Base-by-base conservation (phyloP, 164 flowering plant species). In the Dillenia suffruticosa region DNA sequence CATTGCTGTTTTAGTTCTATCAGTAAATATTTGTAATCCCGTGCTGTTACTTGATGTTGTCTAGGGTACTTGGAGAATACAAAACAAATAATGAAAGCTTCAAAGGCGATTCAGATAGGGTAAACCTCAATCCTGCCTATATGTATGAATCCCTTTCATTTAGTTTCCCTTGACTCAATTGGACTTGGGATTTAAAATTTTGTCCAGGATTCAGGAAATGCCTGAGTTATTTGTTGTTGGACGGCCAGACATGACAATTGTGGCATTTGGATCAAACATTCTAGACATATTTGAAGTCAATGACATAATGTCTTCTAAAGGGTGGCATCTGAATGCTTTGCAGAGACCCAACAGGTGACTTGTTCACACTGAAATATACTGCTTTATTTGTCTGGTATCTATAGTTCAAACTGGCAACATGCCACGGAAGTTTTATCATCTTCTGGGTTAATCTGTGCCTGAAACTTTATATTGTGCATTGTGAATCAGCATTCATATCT, bases 251-350 rank as follows among this genome's bases (percentile, higher is more conserved):
- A 94, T 90, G 98, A 94, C 98, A 22, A 73, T 94, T 52, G 78
- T 94, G 49, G 97, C 97, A 43, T 76, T 94, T 70, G 96, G 96
- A 40, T 89, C 97, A 58, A 68, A 82, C 69, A 76, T 51, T 19
- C 8, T 94, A 7, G 97, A 94, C 77, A 91, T 94, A 64, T 90
- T 94, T 72, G 97, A 90, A 80, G 92, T 94, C 52, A 87, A 94
- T 69, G 98, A 94, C 58, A 58, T 82, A 52, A 74, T 94, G 92
- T 82, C 93, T 16, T 81, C 88, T 51, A 90, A 80, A 76, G 97
- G 97, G 56, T 94, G 98, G 98, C 98, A 94, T 75, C 80, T 90
- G 76, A 94, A 90, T 79, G 91, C 97, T 12, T 70, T 94, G 72
- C 98, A 94, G 73, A 82, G 83, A 63, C 98, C 98, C 56, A 94